Evolutionary conservation across 371 early-diverging fungal species (phyloP).

Genomic region (Mortierella sp.): DNA sequence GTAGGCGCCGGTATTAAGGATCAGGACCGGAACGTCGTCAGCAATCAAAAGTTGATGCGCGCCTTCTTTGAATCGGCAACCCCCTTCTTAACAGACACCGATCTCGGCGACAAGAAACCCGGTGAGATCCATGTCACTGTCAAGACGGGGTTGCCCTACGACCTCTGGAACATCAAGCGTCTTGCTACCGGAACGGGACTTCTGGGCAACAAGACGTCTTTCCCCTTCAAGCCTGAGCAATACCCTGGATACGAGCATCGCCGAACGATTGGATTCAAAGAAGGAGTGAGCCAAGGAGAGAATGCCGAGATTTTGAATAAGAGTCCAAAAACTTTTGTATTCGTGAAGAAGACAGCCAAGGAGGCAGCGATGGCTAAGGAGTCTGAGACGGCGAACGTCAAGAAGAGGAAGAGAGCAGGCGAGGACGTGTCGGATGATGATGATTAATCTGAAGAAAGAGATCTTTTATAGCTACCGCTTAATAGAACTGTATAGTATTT

Average conservation of each 20-base stretch:
- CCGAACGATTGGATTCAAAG: conserved; percentile 92
- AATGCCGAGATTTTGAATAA: conserved; percentile 86
- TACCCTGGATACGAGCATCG: conserved; percentile 95
- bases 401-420: conserved; percentile 53
- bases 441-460: not conserved
- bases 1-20: conserved; percentile 92
- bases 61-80: conserved; percentile 77
- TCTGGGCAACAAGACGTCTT: conserved; percentile 65
- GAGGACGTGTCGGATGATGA: conserved; percentile 55
- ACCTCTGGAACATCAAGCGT: conserved; percentile 83
- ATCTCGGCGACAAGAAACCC: conserved; percentile 53
- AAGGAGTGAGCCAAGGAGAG: conserved; percentile 76
- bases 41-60: conserved; percentile 83
- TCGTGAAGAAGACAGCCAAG: conserved; percentile 69
- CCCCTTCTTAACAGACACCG: conserved; percentile 60
- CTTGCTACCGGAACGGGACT: conserved; percentile 77
- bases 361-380: conserved; percentile 58
- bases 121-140: conserved; percentile 87
- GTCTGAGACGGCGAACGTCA: conserved; percentile 34
- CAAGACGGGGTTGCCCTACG: conserved; percentile 90
- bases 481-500: no score
- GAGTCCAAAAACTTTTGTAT: conserved; percentile 76
- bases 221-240: conserved; percentile 73
- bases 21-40: conserved; percentile 85
- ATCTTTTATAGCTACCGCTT: no score